Base-by-base conservation (phyloP, 148 eudicot species). In the Fagopyrum homotropicum region DNA sequence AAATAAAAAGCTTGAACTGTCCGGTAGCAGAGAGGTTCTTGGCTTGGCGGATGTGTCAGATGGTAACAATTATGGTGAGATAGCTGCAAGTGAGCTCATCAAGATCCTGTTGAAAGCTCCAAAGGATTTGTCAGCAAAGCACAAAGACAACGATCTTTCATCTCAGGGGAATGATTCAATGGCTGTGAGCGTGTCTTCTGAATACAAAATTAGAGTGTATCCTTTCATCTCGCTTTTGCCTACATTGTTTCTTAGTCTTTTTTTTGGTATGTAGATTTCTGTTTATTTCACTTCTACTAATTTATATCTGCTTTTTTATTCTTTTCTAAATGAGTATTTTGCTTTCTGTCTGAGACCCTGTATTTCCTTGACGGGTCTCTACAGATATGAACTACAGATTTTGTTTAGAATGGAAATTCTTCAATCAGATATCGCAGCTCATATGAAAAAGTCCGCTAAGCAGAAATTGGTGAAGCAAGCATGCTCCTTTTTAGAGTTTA, bases 391-490 rank as follows among this genome's bases (percentile, higher is more conserved):
- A 79, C 74, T 90, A 76, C 96, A 92, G 82, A 86, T 94, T 83
- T 85, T 91, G 51, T 87, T 94, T 80, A 90, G 98, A 60, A 86
- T 94, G 91, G 98, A 94, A 82, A 92, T 94, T 78, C 89, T 90
- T 52, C 82, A 85, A 71, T 92, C 96, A 72, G 83, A 86, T 49
- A 72, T 84, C 77, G 80, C 80, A 22, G 82, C 16, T 48, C 83
- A 76, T 17, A 83, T 94, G 26, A 79, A 84, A 70, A 87, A 83
- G 75, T 77, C 85, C 35, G 75, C 79, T 54, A 92, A 85, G 83
- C 83, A 83, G 77, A 92, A 86, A 78, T 78, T 94, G 77, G 82
- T 89, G 79, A 94, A 90, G 84, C 96, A 94, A 66, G 86, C 91
- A 46, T 92, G 97, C 83, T 83, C 84, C 44, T 78, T 91, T 73